Conservation (phyloP, 2,329 filamentous ascomycete species). For the Fusarium pseudoanthophilum region DNA sequence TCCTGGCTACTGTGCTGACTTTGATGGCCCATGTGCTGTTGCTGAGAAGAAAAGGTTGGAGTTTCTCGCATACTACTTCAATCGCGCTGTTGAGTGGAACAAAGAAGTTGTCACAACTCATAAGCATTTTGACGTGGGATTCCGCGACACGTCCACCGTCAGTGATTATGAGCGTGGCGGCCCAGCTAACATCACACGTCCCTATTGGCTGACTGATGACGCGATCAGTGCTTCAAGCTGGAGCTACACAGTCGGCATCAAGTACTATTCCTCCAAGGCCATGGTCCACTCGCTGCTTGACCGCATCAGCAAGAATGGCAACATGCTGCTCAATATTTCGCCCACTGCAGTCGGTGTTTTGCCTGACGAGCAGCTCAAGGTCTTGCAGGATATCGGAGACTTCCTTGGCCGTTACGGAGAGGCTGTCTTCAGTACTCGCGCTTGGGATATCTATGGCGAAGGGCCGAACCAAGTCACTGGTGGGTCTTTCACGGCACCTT, state of each 20-base stretch:
- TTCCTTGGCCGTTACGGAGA: conserved; percentile 12
- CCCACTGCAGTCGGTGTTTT: conserved; percentile 4
- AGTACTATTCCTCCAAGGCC: conserved; percentile 18
- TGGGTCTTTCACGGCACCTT: conserved; percentile 2
- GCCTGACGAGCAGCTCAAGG: conserved; percentile 6
- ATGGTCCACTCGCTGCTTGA: conserved; percentile 16
- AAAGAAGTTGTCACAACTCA: conserved; percentile 16
- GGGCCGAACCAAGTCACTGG: conserved; percentile 8
- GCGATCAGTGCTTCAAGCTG: conserved; percentile 19
- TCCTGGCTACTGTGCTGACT: neutral
- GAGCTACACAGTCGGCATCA: conserved; percentile 16
- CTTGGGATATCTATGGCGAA: conserved; percentile 15
- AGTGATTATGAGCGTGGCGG: conserved; percentile 16
- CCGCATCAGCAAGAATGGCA: conserved; percentile 15
- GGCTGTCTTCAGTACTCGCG: neutral
- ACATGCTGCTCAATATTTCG: conserved; percentile 14
- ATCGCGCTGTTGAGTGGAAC: conserved; percentile 3
- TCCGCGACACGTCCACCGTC: conserved; percentile 15
- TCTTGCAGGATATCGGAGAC: conserved; percentile 1
- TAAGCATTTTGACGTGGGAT: conserved; percentile 17
- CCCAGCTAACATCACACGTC: conserved; percentile 1
- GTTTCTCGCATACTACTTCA: conserved; percentile 18
- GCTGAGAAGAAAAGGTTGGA: conserved; percentile 1
- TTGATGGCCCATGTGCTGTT: conserved; percentile 6
- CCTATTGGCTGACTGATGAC: conserved; percentile 17